Base-by-base conservation (phyloP, 192 early-diverging fungal species). In the Radiomyces spectabilis region DNA sequence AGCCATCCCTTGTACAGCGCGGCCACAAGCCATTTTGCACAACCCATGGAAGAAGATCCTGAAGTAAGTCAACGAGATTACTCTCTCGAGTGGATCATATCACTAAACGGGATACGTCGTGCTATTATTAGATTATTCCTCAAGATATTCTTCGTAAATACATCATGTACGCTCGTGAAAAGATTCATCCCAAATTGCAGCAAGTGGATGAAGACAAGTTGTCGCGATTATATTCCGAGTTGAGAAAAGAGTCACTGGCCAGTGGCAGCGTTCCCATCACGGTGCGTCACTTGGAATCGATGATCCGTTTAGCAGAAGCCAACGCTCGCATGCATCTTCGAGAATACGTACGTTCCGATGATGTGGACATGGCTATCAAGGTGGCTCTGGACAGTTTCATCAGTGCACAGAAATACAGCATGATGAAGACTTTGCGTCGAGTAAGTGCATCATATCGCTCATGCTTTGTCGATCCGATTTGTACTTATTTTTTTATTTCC, bases 291-390 rank as follows among this genome's bases (percentile, higher is more conserved):
- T 75, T 90, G 47, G 90, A 92, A 61, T 85, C 86, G 2, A 92
- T 90, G 81, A 79, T 92, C 30, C 85, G 90, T 10, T 70, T 92
- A 73, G 73, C 88, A 6, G 90, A 92, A 63, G 88, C 90, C 1
- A 85, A 95, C 59, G 95, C 95, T 8, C 86, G 86, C 52, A 96
- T 98, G 93, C 95, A 98, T 54, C 72, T 98, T 53, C 86, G 93
- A 30, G 90, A 92, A 60, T 83, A 86, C 53, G 94, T 95, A 1
- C 82, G 86, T 30, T 80, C 85, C 31, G 91, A 91, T 66, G 95
- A 98, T 65, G 75, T 98, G 8, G 90, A 98, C 55, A 82, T 92
- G 51, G 95, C 95, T 0, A 95, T 95, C 58, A 76, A 85, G 10
- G 89, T 93, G 5, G 87, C 86, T 33, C 66, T 98, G 46, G 82